A percentile compares a stretch with the other conserved stretches of the same genome.
Evolutionary conservation across 1,284 basidiomycete genomes (phyloP).

Genomic region (Coniferiporia sulphurascens): DNA sequence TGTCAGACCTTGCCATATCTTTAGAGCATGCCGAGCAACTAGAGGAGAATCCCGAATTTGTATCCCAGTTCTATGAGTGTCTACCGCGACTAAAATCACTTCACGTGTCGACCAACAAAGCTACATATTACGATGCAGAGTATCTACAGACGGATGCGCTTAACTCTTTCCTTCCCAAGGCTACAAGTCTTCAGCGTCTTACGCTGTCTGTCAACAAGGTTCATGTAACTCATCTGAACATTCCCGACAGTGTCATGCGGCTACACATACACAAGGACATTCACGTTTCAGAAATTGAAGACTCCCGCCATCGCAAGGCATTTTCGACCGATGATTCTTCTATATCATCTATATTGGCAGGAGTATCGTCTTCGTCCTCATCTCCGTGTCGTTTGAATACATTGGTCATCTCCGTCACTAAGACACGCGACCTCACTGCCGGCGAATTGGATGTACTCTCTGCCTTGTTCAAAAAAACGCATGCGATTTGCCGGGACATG

Average conservation of each 20-base stretch:
- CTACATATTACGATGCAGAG: background rate
- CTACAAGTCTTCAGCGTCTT: background rate
- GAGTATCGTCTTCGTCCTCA: background rate
- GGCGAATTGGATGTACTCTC: background rate
- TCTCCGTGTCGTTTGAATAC: background rate
- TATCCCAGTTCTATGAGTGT: background rate
- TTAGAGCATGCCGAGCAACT: background rate
- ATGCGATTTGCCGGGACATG: background rate
- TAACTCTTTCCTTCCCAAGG: background rate
- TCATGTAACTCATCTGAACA: background rate
- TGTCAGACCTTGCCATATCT: background rate
- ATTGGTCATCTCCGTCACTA: background rate
- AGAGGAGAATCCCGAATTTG: background rate
- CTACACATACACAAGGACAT: slow-evolving; percentile 8
- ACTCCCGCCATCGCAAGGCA: background rate
- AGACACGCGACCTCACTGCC: background rate
- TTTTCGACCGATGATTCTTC: background rate
- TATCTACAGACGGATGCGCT: background rate
- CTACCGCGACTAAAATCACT: background rate
- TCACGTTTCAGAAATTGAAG: background rate
- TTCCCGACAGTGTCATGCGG: background rate
- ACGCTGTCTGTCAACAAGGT: background rate
- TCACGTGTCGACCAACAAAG: background rate
- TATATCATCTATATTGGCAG: background rate
- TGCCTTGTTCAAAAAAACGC: background rate